Base-by-base conservation (phyloP, 1,284 basidiomycete species). In the Fistulinella cinereoalba region DNA sequence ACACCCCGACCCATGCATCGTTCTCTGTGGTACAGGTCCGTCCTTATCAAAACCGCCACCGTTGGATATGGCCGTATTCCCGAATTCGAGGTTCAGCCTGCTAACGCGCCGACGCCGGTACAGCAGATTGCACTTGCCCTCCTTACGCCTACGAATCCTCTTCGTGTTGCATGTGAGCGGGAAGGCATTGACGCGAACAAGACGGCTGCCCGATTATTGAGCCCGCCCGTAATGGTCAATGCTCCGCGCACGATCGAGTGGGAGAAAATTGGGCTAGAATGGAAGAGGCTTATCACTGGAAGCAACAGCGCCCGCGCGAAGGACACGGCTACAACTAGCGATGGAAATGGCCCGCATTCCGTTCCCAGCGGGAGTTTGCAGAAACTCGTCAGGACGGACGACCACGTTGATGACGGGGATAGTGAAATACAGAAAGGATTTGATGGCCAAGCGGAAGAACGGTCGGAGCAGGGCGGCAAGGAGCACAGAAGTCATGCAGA, bases 21-120 rank as follows among this genome's bases (percentile, higher is more conserved):
- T 13, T 13, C 11, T 15, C 13, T 11, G 16, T 2, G 10, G n/a
- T 13, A n/a, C 52, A 91, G 89, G 6, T 72, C 76, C 0, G 89
- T 92, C 44, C 71, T 92, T 29, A 84, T 92, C 43, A 74, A 75
- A 15, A 77, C 79, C 0, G 88, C 89, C 1, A 71, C 64, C 15
- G 73, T 88, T 28, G 89, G 84, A 1, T 92, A 86, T 55, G 77
- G 62, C 1, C 77, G 71, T 1, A 44, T 63, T 21, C 85, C 89
- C 0, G 78, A 81, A 6, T 93, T 89, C 60, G 77, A 80, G 48
- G 60, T 84, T 0, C 55, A 71, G 5, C 79, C 83, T 2, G 79
- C 78, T 0, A 74, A 73, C 1, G 75, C 83, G 48, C 77, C 77
- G 5, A 71, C 71, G 2, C 71, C 71, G 44, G 69, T 73, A 3